Evolutionary conservation across 257 asterid species (phyloP), one percentile per base, ranked within the genome.

Genomic region (Oldenlandia corymbosa): DNA sequence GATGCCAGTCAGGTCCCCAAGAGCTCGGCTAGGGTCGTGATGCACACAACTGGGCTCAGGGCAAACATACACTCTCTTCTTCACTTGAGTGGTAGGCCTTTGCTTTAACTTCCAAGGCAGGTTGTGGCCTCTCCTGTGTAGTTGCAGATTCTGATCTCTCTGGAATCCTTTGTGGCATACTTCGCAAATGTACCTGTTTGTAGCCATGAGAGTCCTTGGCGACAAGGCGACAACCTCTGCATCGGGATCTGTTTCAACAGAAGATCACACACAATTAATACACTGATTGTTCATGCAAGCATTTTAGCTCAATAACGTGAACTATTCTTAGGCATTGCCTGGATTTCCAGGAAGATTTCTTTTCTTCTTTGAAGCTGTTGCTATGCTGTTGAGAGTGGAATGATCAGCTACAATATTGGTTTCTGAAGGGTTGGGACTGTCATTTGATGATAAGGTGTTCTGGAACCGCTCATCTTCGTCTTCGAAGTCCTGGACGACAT

Each of bases 51-150:
- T 65, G 10, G 71, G 68, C 45, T 72, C 72, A 0, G 72, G 72
- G 65, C 69, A 72, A 18, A 66, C 68, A 5, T 72, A 72, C 27
- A 72, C 77, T 13, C 72, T 60, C 69, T 66, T 66, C 46, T 67
- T 66, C 60, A 62, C 60, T 58, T 53, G 69, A 2, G 66, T 47
- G 0, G 39, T 64, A 0, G 67, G 48, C 26, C 62, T 71, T 64
- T 64, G 67, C 68, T 72, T 61, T 26, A 67, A 64, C 55, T 72
- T 67, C 72, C 77, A 72, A 5, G 77, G 77, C 37, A 66, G 64
- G 58, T 60, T 72, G 58, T 66, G 77, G 4, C 72, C 69, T 36
- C 77, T 53, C 48, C 77, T 53, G 64, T 71, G 71, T 23, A 71
- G 57, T 43, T 71, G 76, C 21, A 71, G 59, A 46, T 71, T 71